These are phyloP conservation scores for Aristolochia contorta DNA, from an alignment of 164 flowering plant genomes.

Conservation along the genomic window DNA sequence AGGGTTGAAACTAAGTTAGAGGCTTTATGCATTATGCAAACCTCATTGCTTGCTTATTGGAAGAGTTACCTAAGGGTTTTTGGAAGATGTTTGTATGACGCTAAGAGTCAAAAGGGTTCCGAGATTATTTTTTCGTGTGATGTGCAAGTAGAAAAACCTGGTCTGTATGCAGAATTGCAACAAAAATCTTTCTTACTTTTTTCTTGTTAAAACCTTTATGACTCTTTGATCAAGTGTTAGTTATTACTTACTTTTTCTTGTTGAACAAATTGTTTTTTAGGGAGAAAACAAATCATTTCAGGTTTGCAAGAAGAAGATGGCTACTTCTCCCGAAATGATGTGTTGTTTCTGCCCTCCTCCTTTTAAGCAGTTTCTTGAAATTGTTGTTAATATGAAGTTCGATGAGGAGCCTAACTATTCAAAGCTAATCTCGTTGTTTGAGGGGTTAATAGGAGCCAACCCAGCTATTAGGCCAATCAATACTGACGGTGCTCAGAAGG, in stretches of 20 bases:
- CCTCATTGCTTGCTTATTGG: no score
- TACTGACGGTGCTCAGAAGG: slow-evolving; percentile 92
- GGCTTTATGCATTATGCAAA: no score
- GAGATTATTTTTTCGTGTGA: background rate
- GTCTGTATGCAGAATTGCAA: no score
- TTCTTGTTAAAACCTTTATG: background rate
- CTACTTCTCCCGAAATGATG: slow-evolving; percentile 69
- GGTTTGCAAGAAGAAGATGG: slow-evolving; percentile 89
- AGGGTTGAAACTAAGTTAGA: no score
- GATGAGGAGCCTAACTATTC: slow-evolving; percentile 89
- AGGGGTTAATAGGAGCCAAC: slow-evolving; percentile 60
- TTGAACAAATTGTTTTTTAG: slow-evolving; percentile 20
- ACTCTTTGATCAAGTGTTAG: background rate
- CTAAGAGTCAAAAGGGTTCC: background rate
- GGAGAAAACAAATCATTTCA: slow-evolving; percentile 87
- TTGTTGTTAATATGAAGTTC: slow-evolving; percentile 81
- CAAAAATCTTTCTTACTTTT: background rate
- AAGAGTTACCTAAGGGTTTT: no score
- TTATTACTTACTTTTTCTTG: background rate
- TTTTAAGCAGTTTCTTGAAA: slow-evolving; percentile 71
- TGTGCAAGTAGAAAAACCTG: no score
- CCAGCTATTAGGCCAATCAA: slow-evolving; percentile 77
- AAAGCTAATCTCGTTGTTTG: slow-evolving; percentile 67
- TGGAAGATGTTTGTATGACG: no score
- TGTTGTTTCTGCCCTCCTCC: slow-evolving; percentile 83